These are phyloP conservation scores for Veloporphyrellus conicus DNA, from an alignment of 1,284 basidiomycete species.

Conservation along the genomic window DNA sequence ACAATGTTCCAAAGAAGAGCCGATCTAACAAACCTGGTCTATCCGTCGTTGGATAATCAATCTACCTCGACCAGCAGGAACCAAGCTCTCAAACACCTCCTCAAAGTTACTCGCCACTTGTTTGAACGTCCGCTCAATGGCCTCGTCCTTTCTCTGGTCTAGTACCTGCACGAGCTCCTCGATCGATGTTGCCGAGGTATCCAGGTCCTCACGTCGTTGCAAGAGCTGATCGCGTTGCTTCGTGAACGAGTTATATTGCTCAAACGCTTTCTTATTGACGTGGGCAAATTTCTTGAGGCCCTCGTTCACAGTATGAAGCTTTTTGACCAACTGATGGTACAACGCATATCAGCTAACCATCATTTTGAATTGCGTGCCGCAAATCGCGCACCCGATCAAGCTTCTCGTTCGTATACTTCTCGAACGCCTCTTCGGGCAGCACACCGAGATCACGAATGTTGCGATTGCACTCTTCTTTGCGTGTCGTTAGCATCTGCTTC, in stretches of 20 bases:
- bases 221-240: conserved; percentile 93
- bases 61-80: conserved; percentile 87
- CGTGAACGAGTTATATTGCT: conserved; percentile 97
- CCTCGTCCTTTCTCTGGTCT: conserved; percentile 96
- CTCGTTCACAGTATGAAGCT: conserved; percentile 87
- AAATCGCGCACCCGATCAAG: conserved; percentile 69
- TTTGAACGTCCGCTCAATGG: conserved; percentile 97
- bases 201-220: conserved; percentile 84
- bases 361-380: neutral
- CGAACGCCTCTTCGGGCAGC: conserved; percentile 94
- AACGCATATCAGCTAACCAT: conserved; percentile 5
- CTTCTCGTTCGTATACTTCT: conserved; percentile 84
- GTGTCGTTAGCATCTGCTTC: conserved; percentile 74
- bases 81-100: conserved; percentile 96
- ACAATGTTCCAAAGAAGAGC: neutral
- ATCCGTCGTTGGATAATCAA: conserved; percentile 89
- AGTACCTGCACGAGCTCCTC: conserved; percentile 92
- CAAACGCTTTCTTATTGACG: conserved; percentile 99
- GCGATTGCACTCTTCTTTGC: conserved; percentile 90
- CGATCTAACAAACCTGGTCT: conserved; percentile 59
- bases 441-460: conserved; percentile 96
- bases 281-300: conserved; percentile 93
- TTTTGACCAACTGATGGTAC: conserved; percentile 72
- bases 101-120: conserved; percentile 96
- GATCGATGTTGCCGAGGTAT: conserved; percentile 85